Evolutionary conservation across 192 early-diverging fungal genomes (phyloP).

Genomic region (Backusella circina): DNA sequence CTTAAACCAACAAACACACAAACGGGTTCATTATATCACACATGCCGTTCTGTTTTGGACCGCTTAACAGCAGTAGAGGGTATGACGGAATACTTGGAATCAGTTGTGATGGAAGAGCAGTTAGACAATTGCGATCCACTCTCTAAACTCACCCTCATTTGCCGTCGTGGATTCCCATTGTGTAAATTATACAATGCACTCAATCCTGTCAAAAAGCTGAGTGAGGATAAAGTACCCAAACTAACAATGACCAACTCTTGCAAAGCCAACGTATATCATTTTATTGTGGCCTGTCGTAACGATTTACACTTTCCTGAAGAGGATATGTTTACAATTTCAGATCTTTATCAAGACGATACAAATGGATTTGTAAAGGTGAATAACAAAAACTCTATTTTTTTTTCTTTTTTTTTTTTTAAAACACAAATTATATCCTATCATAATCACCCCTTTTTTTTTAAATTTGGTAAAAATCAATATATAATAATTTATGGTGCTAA

Average conservation of each 20-base stretch:
- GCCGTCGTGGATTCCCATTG: constrained; percentile 68
- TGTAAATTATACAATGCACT: constrained; percentile 73
- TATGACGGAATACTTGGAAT: constrained; percentile 57
- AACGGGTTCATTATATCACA: constrained; percentile 63
- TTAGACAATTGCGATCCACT: constrained; percentile 48
- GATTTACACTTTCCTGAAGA: constrained; percentile 72
- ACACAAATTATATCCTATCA: too few relatives aligned
- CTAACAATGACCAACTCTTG: constrained; percentile 62
- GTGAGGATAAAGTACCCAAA: constrained; percentile 41
- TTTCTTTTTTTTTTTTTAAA: not conserved
- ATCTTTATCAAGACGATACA: constrained; percentile 92
- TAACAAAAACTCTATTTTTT: not conserved
- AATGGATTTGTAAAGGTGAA: constrained; percentile 93
- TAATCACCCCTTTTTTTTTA: not conserved
- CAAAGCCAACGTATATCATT: constrained; percentile 84
- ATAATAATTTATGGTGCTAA: not conserved
- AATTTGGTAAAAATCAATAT: constrained; percentile 58
- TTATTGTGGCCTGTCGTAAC: constrained; percentile 81
- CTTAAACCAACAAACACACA: not conserved
- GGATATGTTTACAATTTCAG: constrained; percentile 80
- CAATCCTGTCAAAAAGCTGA: constrained; percentile 55
- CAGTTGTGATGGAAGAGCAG: not conserved
- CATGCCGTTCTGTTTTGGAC: constrained; percentile 63
- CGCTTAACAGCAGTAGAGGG: constrained; percentile 68
- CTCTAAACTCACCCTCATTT: constrained; percentile 67